Evolutionary conservation across 306 rosid genomes (phyloP), one percentile per base, ranked within the genome.

Genomic region (Malus asiatica): DNA sequence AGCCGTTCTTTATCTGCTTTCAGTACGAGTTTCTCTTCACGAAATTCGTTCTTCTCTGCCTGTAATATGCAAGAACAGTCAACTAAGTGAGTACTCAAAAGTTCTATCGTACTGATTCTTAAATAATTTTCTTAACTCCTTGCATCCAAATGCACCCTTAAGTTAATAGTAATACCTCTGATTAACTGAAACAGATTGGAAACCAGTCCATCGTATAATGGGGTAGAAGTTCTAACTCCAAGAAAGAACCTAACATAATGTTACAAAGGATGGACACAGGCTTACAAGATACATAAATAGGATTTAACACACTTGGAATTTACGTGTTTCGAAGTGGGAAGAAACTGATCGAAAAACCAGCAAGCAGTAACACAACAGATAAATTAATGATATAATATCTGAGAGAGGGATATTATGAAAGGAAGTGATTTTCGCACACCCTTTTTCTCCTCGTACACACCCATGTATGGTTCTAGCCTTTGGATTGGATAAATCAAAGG

Each of bases 11-110:
- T 95, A 53, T 90, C 97, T 12, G 85, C 82, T 81, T 92, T 95
- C 79, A 92, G 77, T 68, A 80, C 85, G 5, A 86, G 79, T 73
- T 92, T 95, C 83, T 95, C 99, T 63, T 88, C 95, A 9, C 97
- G 93, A 62, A 95, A 88, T 71, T 95, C 97, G 25, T 82, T 90
- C 82, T 95, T 95, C 90, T 95, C 99, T 0, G 82, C 92, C 99
- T 95, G 89, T 75, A 9, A 72, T 30, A 33, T 18, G 32, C 70
- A 66, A 46, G n/a, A 77, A 32, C 61, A 59, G 30, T 58, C 35
- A 6, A 55, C n/a, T 6, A 19, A 22, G 42, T 69, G 62, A 51
- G 59, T 74, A 59, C 40, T 18, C 53, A 53, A 35, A 6, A 59
- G 57, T 25, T 73, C 12, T 51, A 2, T 51, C 6, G 42, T 5